Conservation (phyloP, 2,329 filamentous ascomycete species). For the Colletotrichum aenigma region DNA sequence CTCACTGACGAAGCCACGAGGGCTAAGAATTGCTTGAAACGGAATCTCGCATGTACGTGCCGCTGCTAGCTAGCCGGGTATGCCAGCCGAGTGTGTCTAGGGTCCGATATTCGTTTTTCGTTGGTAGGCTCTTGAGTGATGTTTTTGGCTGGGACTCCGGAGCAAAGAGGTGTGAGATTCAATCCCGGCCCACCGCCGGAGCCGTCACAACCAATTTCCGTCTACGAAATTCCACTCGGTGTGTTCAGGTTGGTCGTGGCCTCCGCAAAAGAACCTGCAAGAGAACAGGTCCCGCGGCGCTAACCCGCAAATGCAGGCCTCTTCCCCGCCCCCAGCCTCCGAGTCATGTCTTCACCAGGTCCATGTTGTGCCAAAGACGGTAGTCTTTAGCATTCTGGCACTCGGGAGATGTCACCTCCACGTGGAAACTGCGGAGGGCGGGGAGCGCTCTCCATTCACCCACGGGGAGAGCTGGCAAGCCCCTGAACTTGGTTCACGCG, state of each 20-base stretch:
- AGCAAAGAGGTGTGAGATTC: not conserved
- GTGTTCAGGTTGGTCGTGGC: not conserved
- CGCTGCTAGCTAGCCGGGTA: not conserved
- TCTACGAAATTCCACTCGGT: not conserved
- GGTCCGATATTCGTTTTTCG: not conserved
- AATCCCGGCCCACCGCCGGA: not conserved
- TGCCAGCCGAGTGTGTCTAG: not conserved
- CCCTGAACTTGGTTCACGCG: not conserved
- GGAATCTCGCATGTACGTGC: not conserved
- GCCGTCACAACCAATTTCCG: not conserved
- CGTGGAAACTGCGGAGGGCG: constrained; percentile 11
- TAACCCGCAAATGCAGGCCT: not conserved
- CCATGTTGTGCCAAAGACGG: not conserved
- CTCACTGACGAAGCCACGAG: not conserved
- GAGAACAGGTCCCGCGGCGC: not conserved
- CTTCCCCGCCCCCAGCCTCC: not conserved
- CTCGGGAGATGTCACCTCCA: not conserved
- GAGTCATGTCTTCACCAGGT: not conserved
- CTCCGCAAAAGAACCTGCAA: not conserved
- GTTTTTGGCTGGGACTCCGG: not conserved
- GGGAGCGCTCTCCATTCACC: not conserved
- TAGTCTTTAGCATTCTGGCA: not conserved
- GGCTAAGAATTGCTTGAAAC: not conserved
- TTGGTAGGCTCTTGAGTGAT: not conserved
- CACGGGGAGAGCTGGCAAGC: not conserved